A percentile compares a stretch with the other conserved stretches of the same genome.
phyloP scores from a whole-genome alignment of 2,329 filamentous ascomycete species.

The Aureobasidium sp. region DNA sequence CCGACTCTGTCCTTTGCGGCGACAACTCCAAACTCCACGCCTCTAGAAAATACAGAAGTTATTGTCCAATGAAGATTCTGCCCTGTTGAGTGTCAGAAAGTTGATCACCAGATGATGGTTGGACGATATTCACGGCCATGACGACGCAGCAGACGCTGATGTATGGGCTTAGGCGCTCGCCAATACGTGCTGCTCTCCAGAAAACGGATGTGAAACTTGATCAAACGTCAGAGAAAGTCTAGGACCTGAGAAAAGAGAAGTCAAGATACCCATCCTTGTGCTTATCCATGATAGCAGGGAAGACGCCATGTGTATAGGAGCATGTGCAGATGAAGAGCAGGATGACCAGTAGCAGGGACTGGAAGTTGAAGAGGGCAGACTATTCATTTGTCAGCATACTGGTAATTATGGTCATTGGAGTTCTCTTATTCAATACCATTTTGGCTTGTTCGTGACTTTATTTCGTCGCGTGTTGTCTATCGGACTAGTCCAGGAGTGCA shows the following conservation, averaged over 20 bases:
- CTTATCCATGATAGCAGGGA: slow-evolving; percentile 82
- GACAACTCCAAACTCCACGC: slow-evolving; percentile 12
- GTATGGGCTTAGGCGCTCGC: slow-evolving; percentile 89
- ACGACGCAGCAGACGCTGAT: slow-evolving; percentile 87
- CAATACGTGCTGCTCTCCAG: slow-evolving; percentile 92
- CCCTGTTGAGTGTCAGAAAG: slow-evolving; percentile 15
- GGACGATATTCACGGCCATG: slow-evolving; percentile 68
- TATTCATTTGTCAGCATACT: slow-evolving; percentile 32
- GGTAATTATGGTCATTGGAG: neutral
- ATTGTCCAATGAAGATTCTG: slow-evolving; percentile 23
- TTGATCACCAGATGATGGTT: neutral
- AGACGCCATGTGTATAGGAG: slow-evolving; percentile 84
- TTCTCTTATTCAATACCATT: neutral
- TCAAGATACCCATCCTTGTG: slow-evolving; percentile 74
- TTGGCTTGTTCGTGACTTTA: neutral
- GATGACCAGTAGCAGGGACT: slow-evolving; percentile 88
- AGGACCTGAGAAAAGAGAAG: neutral
- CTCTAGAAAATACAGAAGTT: neutral
- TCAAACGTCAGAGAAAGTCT: neutral
- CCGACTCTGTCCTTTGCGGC: neutral
- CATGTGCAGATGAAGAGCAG: slow-evolving; percentile 94
- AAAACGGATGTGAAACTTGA: slow-evolving; percentile 72
- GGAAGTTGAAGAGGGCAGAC: slow-evolving; percentile 98
- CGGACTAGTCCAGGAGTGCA: slow-evolving; percentile 1
- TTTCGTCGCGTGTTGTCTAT: neutral